These are phyloP conservation scores for Podila verticillata DNA, from an alignment of 192 early-diverging fungal genomes.

Conservation along the genomic window DNA sequence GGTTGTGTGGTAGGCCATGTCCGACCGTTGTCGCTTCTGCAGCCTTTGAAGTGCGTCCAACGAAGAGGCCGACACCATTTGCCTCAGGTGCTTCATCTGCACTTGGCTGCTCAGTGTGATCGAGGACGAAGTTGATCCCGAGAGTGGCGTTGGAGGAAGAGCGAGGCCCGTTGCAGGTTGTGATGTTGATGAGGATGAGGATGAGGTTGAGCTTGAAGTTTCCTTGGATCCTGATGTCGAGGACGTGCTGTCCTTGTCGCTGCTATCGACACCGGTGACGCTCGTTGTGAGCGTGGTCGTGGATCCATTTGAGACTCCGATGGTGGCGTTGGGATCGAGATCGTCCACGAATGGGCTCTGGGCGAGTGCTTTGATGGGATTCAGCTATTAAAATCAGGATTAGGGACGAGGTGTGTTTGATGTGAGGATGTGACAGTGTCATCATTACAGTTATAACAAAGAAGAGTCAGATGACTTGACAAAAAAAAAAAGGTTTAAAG, in stretches of 20 bases:
- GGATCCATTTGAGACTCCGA: no score
- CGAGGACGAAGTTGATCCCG: background rate
- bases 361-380: constrained; percentile 29
- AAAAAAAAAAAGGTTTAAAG: background rate
- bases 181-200: background rate
- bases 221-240: background rate
- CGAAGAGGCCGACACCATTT: constrained; percentile 20
- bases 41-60: constrained; percentile 20
- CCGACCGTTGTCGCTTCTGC: constrained; percentile 1
- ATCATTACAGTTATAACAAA: no score
- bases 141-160: background rate
- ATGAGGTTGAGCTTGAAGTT: background rate
- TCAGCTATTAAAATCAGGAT: background rate
- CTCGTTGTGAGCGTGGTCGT: no score
- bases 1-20: background rate
- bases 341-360: background rate
- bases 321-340: background rate
- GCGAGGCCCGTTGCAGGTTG: background rate
- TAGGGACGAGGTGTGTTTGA: background rate
- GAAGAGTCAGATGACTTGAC: no score
- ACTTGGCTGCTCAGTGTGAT: background rate
- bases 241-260: background rate
- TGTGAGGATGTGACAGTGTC: background rate
- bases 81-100: constrained; percentile 9
- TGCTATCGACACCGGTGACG: no score